These are phyloP conservation scores for Lentinula sp. DNA, from an alignment of 768 basidiomycete genomes.

Conservation along the genomic window DNA sequence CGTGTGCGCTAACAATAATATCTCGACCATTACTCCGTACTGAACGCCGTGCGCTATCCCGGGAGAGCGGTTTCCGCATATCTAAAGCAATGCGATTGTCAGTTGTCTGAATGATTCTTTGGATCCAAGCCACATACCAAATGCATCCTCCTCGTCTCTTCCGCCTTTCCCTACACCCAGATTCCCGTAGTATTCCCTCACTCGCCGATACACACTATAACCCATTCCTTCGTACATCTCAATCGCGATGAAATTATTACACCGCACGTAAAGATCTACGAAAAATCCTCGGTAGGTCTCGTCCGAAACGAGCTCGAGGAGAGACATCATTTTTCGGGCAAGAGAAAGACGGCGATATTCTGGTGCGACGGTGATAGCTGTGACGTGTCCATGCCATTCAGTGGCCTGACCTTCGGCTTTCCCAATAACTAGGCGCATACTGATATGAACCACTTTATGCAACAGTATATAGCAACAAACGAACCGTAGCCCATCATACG, in stretches of 20 bases:
- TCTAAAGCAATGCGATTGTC: constrained; percentile 21
- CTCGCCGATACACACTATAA: constrained; percentile 88
- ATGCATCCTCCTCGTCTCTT: constrained; percentile 84
- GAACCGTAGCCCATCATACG: constrained; percentile 92
- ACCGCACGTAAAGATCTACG: constrained; percentile 94
- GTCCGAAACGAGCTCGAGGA: constrained; percentile 84
- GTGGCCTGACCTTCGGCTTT: constrained; percentile 76
- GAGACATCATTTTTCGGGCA: constrained; percentile 78
- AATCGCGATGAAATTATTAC: constrained; percentile 79
- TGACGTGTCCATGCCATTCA: constrained; percentile 94
- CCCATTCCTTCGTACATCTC: constrained; percentile 89
- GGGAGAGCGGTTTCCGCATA: constrained; percentile 70
- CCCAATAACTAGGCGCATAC: constrained; percentile 65
- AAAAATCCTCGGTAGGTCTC: constrained; percentile 79
- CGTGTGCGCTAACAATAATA: constrained; percentile 59
- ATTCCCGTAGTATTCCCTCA: constrained; percentile 84
- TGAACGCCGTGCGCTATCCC: constrained; percentile 55
- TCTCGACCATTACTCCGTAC: constrained; percentile 69
- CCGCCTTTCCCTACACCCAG: constrained; percentile 73
- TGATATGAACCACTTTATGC: neutral
- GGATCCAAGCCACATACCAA: constrained; percentile 51
- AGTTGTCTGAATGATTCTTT: neutral
- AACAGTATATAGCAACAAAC: constrained; percentile 16
- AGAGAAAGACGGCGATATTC: constrained; percentile 86
- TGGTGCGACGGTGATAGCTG: constrained; percentile 91